phyloP scores from a whole-genome alignment of 192 early-diverging fungal genomes.

The Phlyctochytrium bullatum region DNA sequence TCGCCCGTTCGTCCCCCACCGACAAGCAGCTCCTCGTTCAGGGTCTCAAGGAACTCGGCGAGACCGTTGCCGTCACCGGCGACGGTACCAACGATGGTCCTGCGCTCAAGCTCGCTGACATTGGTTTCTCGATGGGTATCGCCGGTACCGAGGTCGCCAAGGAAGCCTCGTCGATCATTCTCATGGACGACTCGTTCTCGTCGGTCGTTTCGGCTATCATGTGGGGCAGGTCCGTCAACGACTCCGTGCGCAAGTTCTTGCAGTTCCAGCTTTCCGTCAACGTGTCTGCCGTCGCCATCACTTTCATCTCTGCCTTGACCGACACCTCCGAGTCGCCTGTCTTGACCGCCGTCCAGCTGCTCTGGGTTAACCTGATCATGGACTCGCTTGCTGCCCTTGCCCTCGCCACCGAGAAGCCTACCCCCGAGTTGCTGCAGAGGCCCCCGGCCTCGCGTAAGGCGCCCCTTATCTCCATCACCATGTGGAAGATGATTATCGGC shows the following conservation, averaged over 20 bases:
- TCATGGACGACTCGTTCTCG: slow-evolving; percentile 91
- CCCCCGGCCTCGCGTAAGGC: slow-evolving; percentile 73
- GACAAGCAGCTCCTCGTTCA: slow-evolving; percentile 87
- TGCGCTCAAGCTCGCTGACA: slow-evolving; percentile 82
- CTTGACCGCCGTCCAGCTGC: slow-evolving; percentile 85
- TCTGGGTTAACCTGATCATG: slow-evolving; percentile 97
- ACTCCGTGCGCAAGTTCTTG: slow-evolving; percentile 92
- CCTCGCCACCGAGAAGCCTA: slow-evolving; percentile 89
- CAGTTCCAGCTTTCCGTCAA: slow-evolving; percentile 98
- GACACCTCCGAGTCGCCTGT: slow-evolving; percentile 69
- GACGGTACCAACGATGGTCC: slow-evolving; percentile 98
- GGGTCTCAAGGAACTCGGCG: slow-evolving; percentile 67
- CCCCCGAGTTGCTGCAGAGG: slow-evolving; percentile 75
- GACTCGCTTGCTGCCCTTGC: slow-evolving; percentile 89
- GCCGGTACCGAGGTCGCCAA: slow-evolving; percentile 97
- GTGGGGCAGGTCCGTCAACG: slow-evolving; percentile 94
- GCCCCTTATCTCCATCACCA: slow-evolving; percentile 76
- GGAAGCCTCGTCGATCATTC: slow-evolving; percentile 88
- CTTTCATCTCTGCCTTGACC: slow-evolving; percentile 34
- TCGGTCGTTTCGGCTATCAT: slow-evolving; percentile 91
- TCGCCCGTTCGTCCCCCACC: slow-evolving; percentile 83
- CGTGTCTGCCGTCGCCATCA: slow-evolving; percentile 45
- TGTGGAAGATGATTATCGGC: slow-evolving; percentile 92
- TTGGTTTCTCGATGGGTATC: slow-evolving; percentile 94
- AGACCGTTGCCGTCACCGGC: slow-evolving; percentile 94